Conservation (phyloP, 768 basidiomycete species). For the Tephrocybe sp. region DNA sequence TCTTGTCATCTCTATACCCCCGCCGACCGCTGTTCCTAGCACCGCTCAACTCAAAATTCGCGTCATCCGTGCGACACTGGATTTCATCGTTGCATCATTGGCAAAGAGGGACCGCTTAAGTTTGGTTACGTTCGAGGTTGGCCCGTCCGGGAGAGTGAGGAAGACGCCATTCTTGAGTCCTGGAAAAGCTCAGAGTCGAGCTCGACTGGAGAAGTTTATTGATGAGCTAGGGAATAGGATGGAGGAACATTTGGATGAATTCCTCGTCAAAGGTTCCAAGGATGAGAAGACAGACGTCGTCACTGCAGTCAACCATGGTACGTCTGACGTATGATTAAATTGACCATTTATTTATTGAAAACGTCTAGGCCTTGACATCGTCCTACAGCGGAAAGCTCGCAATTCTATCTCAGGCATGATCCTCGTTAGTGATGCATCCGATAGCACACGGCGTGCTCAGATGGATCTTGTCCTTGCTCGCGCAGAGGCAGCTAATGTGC, state of each 20-base stretch:
- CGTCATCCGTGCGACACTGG: slow-evolving; percentile 84
- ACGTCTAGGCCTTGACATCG: slow-evolving; percentile 77
- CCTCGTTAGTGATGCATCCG: slow-evolving; percentile 89
- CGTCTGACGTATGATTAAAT: slow-evolving; percentile 8
- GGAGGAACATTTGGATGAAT: slow-evolving; percentile 44
- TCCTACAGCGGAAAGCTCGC: slow-evolving; percentile 89
- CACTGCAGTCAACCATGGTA: slow-evolving; percentile 95
- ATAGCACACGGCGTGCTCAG: slow-evolving; percentile 89
- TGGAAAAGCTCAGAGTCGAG: slow-evolving; percentile 65
- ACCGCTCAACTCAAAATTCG: slow-evolving; percentile 85
- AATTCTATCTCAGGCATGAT: slow-evolving; percentile 91
- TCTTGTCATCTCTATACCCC: slow-evolving; percentile 85
- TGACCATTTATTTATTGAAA: slow-evolving; percentile 3
- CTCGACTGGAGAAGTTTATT: slow-evolving; percentile 73
- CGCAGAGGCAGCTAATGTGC: slow-evolving; percentile 93
- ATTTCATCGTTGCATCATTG: slow-evolving; percentile 79
- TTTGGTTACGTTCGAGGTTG: slow-evolving; percentile 91
- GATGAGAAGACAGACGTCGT: slow-evolving; percentile 98
- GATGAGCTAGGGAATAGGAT: slow-evolving; percentile 56
- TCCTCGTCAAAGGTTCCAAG: slow-evolving; percentile 68
- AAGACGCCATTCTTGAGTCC: slow-evolving; percentile 91
- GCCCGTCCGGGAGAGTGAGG: slow-evolving; percentile 74
- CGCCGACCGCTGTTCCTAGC: slow-evolving; percentile 64
- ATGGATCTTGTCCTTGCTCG: slow-evolving; percentile 98
- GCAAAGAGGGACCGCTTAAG: slow-evolving; percentile 80